phyloP scores from a whole-genome alignment of 192 early-diverging fungal genomes.

The Rhizophagus prolifer region DNA sequence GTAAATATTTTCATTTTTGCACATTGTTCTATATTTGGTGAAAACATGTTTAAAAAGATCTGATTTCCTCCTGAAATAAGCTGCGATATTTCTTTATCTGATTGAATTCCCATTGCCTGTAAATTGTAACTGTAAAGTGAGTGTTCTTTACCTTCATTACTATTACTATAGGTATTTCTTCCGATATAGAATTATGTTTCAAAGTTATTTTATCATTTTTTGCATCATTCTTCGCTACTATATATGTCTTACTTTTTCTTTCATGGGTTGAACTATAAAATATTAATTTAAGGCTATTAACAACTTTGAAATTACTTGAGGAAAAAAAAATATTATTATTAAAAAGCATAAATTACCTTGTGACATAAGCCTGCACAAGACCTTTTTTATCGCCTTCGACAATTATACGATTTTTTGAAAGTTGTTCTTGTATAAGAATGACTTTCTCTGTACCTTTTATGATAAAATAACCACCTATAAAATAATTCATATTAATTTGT shows the following conservation, averaged over 20 bases:
- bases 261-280: constrained; percentile 80
- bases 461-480: constrained; percentile 88
- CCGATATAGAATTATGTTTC: constrained; percentile 87
- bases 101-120: constrained; percentile 88
- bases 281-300: background rate
- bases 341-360: constrained; percentile 45
- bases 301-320: background rate
- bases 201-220: constrained; percentile 72
- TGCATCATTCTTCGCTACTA: constrained; percentile 58
- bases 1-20: constrained; percentile 76
- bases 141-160: constrained; percentile 67
- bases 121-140: background rate
- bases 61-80: constrained; percentile 87
- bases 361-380: constrained; percentile 80
- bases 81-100: constrained; percentile 93
- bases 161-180: constrained; percentile 85
- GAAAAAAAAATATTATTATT: background rate
- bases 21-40: constrained; percentile 85
- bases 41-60: constrained; percentile 77
- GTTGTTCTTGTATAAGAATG: constrained; percentile 96
- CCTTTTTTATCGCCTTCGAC: constrained; percentile 85
- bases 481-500: constrained; percentile 6
- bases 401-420: constrained; percentile 98
- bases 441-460: constrained; percentile 96
- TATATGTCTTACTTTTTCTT: constrained; percentile 89